Base-by-base conservation (phyloP, 352 stramenopile species). In the Phytophthora boehmeriae region DNA sequence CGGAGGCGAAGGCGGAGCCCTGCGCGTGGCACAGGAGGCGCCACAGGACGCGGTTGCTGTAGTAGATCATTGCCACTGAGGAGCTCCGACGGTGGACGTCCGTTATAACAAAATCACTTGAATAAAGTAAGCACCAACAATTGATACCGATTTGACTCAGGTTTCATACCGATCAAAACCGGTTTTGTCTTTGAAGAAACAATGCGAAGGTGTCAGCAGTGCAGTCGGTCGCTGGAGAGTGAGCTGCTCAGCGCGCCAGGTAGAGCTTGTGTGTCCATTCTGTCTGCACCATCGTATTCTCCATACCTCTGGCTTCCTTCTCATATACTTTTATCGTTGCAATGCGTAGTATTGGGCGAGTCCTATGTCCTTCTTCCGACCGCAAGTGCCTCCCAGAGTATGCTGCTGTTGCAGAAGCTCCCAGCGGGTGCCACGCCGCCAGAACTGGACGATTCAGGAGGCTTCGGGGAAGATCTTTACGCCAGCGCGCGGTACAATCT, bases 361-460 rank as follows among this genome's bases (percentile, higher is more conserved):
- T 90, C 79, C 0, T 92, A 92, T 38, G 83, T 92, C 58, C 70
- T 92, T 48, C 76, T 92, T 20, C 83, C 83, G 27, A 88, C 82
- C 17, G 76, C 77, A 14, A 81, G 78, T 49, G 85, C 78, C 5
- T 86, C 76, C 22, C 72, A 77, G 42, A 83, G 75, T 36, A 79
- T 87, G 75, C 63, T 87, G 59, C 50, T 83, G 14, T 43, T 79
- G 41, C 74, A 82, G 38, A 78, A 79, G 53, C 45, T 73, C 23
- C 63, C 70, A 20, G 54, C 45, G 16, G 60, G 11, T 30, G 5
- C 63, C 9, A 17, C 48, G 25, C 49, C 58, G 9, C 58, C 63
- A 4, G 64, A 77, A 32, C 68, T 77, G 69, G 60, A 43, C 20
- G 69, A 74, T 28, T 74, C 61, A 2, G 69, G 69, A 14, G 61